Evolutionary conservation across 192 early-diverging fungal genomes (phyloP).

Genomic region (Entomortierella chlamydospora): DNA sequence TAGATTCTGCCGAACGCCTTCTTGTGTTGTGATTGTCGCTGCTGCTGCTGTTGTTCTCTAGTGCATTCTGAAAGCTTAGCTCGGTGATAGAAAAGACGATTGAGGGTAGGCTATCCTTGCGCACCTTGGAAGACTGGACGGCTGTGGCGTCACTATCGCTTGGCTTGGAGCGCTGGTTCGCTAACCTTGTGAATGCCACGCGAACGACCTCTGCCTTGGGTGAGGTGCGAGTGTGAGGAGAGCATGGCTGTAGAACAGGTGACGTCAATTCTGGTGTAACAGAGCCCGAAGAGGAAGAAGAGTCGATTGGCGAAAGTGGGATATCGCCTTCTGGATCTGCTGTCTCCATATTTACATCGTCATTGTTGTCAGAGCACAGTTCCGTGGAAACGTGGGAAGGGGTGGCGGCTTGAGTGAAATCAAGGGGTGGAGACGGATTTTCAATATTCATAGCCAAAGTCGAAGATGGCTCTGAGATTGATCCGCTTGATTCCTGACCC

Average conservation of each 20-base stretch:
- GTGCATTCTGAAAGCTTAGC: constrained; percentile 4
- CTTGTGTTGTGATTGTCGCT: too few relatives aligned
- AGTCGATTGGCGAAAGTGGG: constrained; percentile 17
- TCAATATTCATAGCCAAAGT: background rate
- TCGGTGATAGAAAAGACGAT: constrained; percentile 14
- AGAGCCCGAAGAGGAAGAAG: constrained; percentile 19
- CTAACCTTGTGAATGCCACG: constrained; percentile 19
- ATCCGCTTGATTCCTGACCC: background rate
- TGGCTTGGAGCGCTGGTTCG: constrained; percentile 7
- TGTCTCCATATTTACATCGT: constrained; percentile 21
- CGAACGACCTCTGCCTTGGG: constrained; percentile 5
- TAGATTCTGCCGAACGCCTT: background rate
- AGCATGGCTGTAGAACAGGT: background rate
- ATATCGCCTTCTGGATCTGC: constrained; percentile 22
- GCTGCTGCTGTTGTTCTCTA: constrained; percentile 1
- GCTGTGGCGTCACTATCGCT: background rate
- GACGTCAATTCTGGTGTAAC: constrained; percentile 41
- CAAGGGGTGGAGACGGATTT: background rate
- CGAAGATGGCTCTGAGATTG: background rate
- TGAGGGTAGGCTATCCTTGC: background rate
- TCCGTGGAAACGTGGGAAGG: background rate
- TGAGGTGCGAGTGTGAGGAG: constrained; percentile 5
- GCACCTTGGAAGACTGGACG: background rate
- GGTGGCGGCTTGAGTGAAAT: background rate
- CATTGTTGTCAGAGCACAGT: background rate